These are phyloP conservation scores for Pyrenula aspistea DNA, from an alignment of 495 filamentous ascomycete genomes.

Conservation along the genomic window DNA sequence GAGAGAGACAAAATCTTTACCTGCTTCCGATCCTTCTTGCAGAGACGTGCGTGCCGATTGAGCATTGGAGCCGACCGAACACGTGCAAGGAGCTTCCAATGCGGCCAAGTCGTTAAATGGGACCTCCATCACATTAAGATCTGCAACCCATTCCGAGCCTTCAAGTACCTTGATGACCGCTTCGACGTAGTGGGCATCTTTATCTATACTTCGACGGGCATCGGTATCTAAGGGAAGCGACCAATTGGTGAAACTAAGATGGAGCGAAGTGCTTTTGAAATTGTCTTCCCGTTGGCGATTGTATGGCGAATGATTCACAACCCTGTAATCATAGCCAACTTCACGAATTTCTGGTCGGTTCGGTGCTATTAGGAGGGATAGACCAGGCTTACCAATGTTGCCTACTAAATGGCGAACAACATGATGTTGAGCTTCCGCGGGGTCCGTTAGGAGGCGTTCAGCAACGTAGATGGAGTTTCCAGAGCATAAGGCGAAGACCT, in stretches of 20 bases:
- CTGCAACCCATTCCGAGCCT: slow-evolving; percentile 21
- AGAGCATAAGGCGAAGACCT: slow-evolving; percentile 19
- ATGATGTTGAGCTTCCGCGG: slow-evolving; percentile 8
- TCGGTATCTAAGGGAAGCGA: slow-evolving; percentile 11
- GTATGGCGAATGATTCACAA: slow-evolving; percentile 16
- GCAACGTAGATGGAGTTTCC: slow-evolving; percentile 21
- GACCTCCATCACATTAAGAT: slow-evolving; percentile 18
- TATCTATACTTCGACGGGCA: slow-evolving; percentile 7
- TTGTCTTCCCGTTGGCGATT: slow-evolving; percentile 14
- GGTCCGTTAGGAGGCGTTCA: slow-evolving; percentile 15
- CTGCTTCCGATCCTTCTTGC: background rate
- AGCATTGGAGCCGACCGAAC: background rate
- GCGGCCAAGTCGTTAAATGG: background rate
- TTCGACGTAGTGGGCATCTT: slow-evolving; percentile 17
- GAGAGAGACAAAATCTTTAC: slow-evolving; percentile 4
- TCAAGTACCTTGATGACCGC: slow-evolving; percentile 19
- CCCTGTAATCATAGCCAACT: slow-evolving; percentile 7
- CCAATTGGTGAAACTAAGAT: slow-evolving; percentile 26
- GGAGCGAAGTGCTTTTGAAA: slow-evolving; percentile 23
- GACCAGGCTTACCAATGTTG: slow-evolving; percentile 21
- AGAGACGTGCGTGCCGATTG: background rate
- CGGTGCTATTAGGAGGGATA: slow-evolving; percentile 19
- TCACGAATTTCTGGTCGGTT: slow-evolving; percentile 7
- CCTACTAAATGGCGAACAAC: slow-evolving; percentile 15
- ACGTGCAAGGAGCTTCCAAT: background rate